A percentile compares a stretch with the other conserved stretches of the same genome.
Evolutionary conservation across 495 filamentous ascomycete genomes (phyloP).

Genomic region (Penicillium nucicola): DNA sequence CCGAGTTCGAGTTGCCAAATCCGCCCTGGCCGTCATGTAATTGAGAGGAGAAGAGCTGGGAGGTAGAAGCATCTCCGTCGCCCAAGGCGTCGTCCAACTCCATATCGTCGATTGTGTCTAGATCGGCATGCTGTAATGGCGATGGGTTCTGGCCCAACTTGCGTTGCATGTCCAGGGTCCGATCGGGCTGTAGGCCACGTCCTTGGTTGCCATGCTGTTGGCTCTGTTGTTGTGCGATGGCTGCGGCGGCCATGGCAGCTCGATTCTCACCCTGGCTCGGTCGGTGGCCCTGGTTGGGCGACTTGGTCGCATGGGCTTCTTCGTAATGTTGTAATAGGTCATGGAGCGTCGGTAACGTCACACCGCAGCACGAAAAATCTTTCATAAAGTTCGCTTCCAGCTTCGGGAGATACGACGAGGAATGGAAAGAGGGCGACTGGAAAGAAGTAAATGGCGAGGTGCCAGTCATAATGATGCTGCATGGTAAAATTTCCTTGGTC

Average conservation of each 20-base stretch:
- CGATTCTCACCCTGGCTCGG: conserved; percentile 53
- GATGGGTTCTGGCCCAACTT: conserved; percentile 43
- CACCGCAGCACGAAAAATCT: conserved; percentile 90
- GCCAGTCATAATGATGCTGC: conserved; percentile 91
- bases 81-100: conserved; percentile 86
- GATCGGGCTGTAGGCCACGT: conserved; percentile 39
- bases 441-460: conserved; percentile 86
- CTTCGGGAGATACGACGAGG: conserved; percentile 95
- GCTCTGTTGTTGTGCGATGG: conserved; percentile 52
- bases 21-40: conserved; percentile 55
- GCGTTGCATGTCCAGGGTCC: conserved; percentile 40
- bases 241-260: conserved; percentile 55
- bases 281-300: conserved; percentile 54
- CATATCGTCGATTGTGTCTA: conserved; percentile 92
- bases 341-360: conserved; percentile 83
- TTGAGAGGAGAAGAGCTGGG: conserved; percentile 56
- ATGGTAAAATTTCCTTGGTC: conserved; percentile 20
- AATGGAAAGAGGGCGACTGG: conserved; percentile 93
- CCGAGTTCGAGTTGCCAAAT: conserved; percentile 70
- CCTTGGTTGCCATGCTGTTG: conserved; percentile 47
- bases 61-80: conserved; percentile 58
- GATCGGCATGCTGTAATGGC: conserved; percentile 54
- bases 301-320: conserved; percentile 77
- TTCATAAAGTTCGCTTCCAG: conserved; percentile 96
- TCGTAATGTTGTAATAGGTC: conserved; percentile 96